Evolutionary conservation across 192 early-diverging fungal species (phyloP), one percentile per base, ranked within the genome.

Genomic region (Dimargaris xerosporica): DNA sequence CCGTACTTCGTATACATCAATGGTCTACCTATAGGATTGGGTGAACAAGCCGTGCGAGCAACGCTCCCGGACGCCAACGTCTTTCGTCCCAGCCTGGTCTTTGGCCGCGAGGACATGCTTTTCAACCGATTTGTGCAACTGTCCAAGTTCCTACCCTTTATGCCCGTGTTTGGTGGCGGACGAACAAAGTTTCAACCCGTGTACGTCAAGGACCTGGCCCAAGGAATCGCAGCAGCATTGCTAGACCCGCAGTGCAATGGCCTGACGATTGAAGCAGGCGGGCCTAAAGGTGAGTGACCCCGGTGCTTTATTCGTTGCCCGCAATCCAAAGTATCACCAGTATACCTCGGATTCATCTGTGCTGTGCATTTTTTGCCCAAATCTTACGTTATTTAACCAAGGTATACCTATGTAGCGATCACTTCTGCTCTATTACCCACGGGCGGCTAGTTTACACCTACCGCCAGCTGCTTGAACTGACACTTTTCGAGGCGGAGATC

Each of bases 71-170:
- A 70, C 25, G 61, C 69, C 9, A 59, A 56, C 16, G 62, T 71
- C 31, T 16, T 71, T 23, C 62, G 69, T n/a, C 69, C 69, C 23
- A 71, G 69, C 54, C 23, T 71, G 13, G 64, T 71, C 66, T 71
- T 71, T 59, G 69, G 69, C 15, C 54, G 52, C 0, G 69, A 71
- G 53, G 69, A 71, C 59, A 64, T 71, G 53, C 71, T 71, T 51
- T 71, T 71, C 54, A 70, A 70, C 43, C 52, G 69, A 56, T 70
- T 70, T 44, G 69, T 45, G 11, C 62, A 47, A 69, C 48, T 70
- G 39, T 46, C 67, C 7, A 28, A 39, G 64, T 15, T 65, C 52
- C 54, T 70, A n/a, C 69, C 69, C 21, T 41, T 70, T 21, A 63
- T 70, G 53, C 69, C 69, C 15, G 69, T 70, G 44, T 70, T 70